These are phyloP conservation scores for Rhodotorula sp. DNA, from an alignment of 1,284 basidiomycete genomes.

Conservation along the genomic window DNA sequence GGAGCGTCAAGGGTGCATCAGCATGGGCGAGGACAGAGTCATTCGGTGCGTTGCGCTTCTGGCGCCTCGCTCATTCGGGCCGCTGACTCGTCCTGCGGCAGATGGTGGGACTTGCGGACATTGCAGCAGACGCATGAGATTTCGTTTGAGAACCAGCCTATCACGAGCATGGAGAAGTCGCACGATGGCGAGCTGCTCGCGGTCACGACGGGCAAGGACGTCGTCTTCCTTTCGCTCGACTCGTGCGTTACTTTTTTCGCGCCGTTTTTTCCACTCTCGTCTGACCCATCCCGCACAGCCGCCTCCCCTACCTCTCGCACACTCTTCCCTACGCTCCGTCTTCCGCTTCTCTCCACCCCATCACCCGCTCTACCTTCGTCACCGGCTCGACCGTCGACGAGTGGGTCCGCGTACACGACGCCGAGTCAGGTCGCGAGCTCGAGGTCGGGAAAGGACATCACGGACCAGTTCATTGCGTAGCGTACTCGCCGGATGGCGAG, in stretches of 20 bases:
- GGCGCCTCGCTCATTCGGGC: background rate
- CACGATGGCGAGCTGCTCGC: constrained; percentile 79
- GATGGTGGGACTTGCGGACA: constrained; percentile 95
- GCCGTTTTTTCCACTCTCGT: background rate
- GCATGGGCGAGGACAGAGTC: constrained; percentile 85
- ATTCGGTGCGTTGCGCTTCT: constrained; percentile 65
- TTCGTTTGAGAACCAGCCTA: constrained; percentile 64
- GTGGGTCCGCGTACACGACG: constrained; percentile 92
- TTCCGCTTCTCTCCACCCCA: constrained; percentile 88
- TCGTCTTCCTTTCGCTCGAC: constrained; percentile 67
- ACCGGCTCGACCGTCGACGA: constrained; percentile 88
- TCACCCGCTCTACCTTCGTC: constrained; percentile 82
- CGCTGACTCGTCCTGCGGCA: constrained; percentile 46
- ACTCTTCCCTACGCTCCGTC: constrained; percentile 77
- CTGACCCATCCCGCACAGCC: constrained; percentile 45
- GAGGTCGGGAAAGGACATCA: constrained; percentile 97
- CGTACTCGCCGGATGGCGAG: constrained; percentile 96
- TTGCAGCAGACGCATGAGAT: constrained; percentile 68
- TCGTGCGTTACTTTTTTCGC: constrained; percentile 45
- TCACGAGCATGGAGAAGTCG: constrained; percentile 92
- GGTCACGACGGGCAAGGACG: constrained; percentile 85
- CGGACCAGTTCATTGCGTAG: constrained; percentile 86
- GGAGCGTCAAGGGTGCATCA: constrained; percentile 73
- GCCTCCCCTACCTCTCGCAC: constrained; percentile 54
- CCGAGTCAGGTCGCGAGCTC: constrained; percentile 76